A percentile compares a stretch with the other conserved stretches of the same genome.
These are phyloP conservation scores for Diutina rugosa DNA, from an alignment of 1,139 yeast genomes.

Conservation along the genomic window DNA sequence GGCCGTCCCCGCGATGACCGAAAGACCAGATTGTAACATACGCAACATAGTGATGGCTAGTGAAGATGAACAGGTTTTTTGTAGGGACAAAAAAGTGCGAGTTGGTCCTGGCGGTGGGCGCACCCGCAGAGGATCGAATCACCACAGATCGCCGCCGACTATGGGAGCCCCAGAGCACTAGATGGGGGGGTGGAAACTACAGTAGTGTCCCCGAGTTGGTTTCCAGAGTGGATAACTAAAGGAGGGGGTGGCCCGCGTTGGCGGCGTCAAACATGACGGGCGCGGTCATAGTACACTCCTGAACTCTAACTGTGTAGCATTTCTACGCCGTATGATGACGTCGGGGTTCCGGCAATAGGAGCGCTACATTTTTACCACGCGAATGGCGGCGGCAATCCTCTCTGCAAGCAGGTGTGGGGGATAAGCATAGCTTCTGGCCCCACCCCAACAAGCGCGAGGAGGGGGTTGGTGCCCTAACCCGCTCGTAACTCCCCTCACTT, in stretches of 20 bases:
- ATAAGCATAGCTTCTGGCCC: no score
- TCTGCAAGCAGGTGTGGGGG: background rate
- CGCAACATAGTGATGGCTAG: background rate
- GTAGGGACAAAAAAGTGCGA: background rate
- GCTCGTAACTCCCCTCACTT: no score
- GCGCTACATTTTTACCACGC: background rate
- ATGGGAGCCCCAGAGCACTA: no score
- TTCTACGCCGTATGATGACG: background rate
- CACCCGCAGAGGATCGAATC: background rate
- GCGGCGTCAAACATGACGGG: no score
- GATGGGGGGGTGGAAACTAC: no score
- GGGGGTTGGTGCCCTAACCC: no score
- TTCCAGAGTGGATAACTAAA: no score
- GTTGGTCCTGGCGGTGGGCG: background rate
- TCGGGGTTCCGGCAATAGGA: background rate
- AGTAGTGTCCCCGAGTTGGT: no score
- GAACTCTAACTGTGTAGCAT: background rate
- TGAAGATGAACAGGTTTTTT: background rate
- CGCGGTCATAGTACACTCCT: background rate
- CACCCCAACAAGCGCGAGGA: no score
- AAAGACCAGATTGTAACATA: constrained; percentile 61
- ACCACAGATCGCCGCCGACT: background rate
- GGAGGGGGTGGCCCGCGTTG: no score
- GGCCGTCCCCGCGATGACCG: constrained; percentile 92
- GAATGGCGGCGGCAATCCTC: background rate